Evolutionary conservation across 345 rosid genomes (phyloP).

Genomic region (Leavenworthia alabamica): DNA sequence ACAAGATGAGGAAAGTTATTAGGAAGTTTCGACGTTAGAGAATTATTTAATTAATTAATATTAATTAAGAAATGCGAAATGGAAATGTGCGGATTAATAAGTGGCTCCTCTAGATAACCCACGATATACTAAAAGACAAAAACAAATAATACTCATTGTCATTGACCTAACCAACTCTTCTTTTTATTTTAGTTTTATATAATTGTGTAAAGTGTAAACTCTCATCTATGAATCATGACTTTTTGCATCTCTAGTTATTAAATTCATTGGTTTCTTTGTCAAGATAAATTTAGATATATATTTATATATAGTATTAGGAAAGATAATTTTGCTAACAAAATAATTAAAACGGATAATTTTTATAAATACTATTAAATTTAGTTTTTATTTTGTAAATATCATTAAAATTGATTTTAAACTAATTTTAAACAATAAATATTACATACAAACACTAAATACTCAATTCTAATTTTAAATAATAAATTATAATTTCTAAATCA

Average conservation of each 20-base stretch:
- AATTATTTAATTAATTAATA: background rate
- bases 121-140: background rate
- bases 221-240: background rate
- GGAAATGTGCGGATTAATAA: slow-evolving; percentile 17
- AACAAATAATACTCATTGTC: slow-evolving; percentile 12
- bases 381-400: too few species aligned
- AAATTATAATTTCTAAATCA: too few species aligned
- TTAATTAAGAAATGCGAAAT: background rate
- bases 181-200: background rate
- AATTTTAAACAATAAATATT: too few species aligned
- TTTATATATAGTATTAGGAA: background rate
- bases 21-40: slow-evolving; percentile 21
- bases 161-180: slow-evolving; percentile 22
- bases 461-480: too few species aligned
- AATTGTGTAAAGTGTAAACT: slow-evolving; percentile 1
- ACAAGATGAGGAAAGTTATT: background rate
- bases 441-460: too few species aligned
- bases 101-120: background rate
- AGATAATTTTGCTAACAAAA: too few species aligned
- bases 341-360: too few species aligned
- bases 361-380: too few species aligned
- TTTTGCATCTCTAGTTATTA: background rate
- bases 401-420: too few species aligned
- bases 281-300: background rate
- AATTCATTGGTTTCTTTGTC: background rate